These are phyloP conservation scores for Stephanodiscus minutulus DNA, from an alignment of 108 stramenopile genomes.

Conservation along the genomic window DNA sequence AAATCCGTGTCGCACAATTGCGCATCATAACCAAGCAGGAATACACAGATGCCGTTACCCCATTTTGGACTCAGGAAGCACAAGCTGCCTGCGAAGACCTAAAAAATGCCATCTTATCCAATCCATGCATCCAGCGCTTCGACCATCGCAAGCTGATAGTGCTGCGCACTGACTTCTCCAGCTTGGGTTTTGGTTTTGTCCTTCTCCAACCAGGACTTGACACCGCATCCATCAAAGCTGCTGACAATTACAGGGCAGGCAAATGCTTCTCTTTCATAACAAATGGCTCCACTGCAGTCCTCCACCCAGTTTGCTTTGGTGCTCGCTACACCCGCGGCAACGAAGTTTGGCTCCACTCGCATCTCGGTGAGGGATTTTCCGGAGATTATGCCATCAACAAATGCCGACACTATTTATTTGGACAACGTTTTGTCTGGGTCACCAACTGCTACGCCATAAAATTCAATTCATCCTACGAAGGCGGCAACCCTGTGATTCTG, in stretches of 20 bases:
- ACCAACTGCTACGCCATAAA: slow-evolving; percentile 12
- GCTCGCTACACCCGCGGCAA: not conserved
- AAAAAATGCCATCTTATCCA: too few species aligned
- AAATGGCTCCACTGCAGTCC: not conserved
- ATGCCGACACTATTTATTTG: not conserved
- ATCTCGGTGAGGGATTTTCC: not conserved
- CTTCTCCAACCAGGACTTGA: too few species aligned
- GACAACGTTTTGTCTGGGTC: slow-evolving; percentile 2
- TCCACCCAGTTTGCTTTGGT: slow-evolving; percentile 1
- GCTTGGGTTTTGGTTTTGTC: too few species aligned
- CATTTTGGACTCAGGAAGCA: too few species aligned
- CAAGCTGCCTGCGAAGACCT: too few species aligned
- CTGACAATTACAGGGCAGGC: not conserved
- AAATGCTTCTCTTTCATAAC: not conserved
- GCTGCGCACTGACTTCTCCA: too few species aligned
- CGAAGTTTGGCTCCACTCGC: not conserved
- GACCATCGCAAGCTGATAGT: too few species aligned
- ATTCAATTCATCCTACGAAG: slow-evolving; percentile 17
- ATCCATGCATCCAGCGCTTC: too few species aligned
- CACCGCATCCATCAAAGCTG: not conserved
- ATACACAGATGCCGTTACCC: too few species aligned
- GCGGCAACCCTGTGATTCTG: slow-evolving; percentile 12
- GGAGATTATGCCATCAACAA: slow-evolving; percentile 14
- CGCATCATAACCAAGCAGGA: too few species aligned
- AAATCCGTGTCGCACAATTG: too few species aligned